Base-by-base conservation (phyloP, 2,329 filamentous ascomycete genomes). In the Xylaria digitata region DNA sequence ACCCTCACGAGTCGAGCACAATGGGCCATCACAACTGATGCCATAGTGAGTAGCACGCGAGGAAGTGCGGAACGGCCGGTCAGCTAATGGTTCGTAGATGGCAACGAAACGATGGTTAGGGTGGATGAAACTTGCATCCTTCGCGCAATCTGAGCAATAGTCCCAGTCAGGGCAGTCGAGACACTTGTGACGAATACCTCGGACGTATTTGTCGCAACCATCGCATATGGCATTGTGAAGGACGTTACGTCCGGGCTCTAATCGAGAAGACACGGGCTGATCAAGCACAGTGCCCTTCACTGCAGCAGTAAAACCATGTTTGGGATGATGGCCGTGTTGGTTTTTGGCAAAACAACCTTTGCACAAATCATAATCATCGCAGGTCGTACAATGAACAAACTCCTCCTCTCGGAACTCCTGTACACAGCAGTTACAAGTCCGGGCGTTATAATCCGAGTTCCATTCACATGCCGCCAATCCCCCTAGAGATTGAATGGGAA, bases 121-220 rank as follows among this genome's bases (percentile, higher is more conserved):
- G 78, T 99, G 96, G 56, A 86, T 88, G 74, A 88, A 85, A 67
- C 81, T 80, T 50, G 92, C 90, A 71, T 85, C 87, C 73, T 85
- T 81, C 65, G 93, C 80, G 80, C 96, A 99, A 8, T 87, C 83
- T 26, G 86, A 85, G 84, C 96, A 99, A 82, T 92, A 98, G 76
- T 99, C 96, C 92, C 93, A 99, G 80, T 99, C 96, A 49, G 96
- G 96, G 83, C 96, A 99, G 78, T 93, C 90, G 71, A 98, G 85
- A 79, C 96, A 99, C 86, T 99, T 99, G 87, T 98, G 91, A 73
- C 96, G 95, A 64, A 97, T 86, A 73, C 96, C 96, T 73, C 86
- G 85, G 75, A 99, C 96, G 78, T 89, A 89, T 85, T 90, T 91
- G 74, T 98, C 92, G 79, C 96, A 99, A 46, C 93, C 93, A 82